These are phyloP conservation scores for Penicillium sp. DNA, from an alignment of 2,329 filamentous ascomycete genomes.

Conservation along the genomic window DNA sequence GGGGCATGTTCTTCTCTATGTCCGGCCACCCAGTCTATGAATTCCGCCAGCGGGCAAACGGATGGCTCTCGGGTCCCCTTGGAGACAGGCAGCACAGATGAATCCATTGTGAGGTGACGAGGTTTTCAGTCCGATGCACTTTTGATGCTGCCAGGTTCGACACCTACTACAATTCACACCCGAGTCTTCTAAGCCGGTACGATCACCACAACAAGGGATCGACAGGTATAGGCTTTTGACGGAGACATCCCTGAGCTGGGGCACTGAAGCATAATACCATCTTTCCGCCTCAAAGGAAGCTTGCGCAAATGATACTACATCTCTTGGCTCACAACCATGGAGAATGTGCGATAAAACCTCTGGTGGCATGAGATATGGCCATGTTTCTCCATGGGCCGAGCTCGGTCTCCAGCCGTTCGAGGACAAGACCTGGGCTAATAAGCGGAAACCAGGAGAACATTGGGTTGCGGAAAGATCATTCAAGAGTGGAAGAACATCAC, in stretches of 20 bases:
- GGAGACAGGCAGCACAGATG: neutral
- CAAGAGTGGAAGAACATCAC: slow-evolving; percentile 14
- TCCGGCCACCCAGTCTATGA: neutral
- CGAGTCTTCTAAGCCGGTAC: slow-evolving; percentile 7
- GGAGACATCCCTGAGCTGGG: slow-evolving; percentile 15
- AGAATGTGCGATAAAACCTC: slow-evolving; percentile 16
- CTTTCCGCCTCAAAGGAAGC: slow-evolving; percentile 17
- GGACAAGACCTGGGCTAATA: slow-evolving; percentile 18
- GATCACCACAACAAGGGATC: slow-evolving; percentile 24
- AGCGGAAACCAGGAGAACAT: slow-evolving; percentile 24
- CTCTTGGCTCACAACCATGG: slow-evolving; percentile 13
- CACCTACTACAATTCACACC: slow-evolving; percentile 17
- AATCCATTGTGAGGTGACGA: slow-evolving; percentile 8
- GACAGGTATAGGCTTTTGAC: slow-evolving; percentile 14
- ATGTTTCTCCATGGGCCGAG: slow-evolving; percentile 13
- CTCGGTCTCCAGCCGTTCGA: slow-evolving; percentile 21
- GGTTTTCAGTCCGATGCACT: slow-evolving; percentile 5
- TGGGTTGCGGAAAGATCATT: slow-evolving; percentile 16
- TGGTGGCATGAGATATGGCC: slow-evolving; percentile 5
- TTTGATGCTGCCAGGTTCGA: slow-evolving; percentile 11
- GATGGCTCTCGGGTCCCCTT: slow-evolving; percentile 1
- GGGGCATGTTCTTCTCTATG: slow-evolving; percentile 3
- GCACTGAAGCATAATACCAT: slow-evolving; percentile 22
- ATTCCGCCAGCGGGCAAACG: neutral
- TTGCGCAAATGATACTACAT: slow-evolving; percentile 20